Percentiles rank a stretch among this genome's conserved stretches.
Conservation (phyloP, 768 basidiomycete species). For the Leccinellum luteum region DNA sequence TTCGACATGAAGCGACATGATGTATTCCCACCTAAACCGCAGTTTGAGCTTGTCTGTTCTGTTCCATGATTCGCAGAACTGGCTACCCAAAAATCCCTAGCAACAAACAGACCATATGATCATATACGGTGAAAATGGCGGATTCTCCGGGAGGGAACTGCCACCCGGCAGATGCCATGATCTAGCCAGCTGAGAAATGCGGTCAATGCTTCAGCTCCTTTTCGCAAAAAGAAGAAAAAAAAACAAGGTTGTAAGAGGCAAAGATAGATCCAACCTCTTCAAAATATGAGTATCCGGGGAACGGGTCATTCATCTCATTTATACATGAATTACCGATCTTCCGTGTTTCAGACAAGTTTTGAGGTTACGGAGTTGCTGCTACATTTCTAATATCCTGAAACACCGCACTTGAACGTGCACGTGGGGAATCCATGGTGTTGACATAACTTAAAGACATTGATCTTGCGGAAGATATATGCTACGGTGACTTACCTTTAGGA, state of each 20-base stretch:
- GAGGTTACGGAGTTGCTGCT: neutral
- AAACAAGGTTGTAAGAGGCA: neutral
- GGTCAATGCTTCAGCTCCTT: neutral
- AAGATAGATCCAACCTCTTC: neutral
- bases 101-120: slow-evolving; percentile 6
- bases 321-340: neutral
- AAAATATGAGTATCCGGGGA: neutral
- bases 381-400: neutral
- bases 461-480: neutral
- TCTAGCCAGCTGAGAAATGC: neutral
- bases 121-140: neutral
- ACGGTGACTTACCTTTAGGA: no score
- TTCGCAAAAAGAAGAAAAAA: neutral
- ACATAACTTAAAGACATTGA: neutral
- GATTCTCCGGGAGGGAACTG: neutral
- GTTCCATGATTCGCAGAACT: neutral
- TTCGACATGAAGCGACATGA: slow-evolving; percentile 17
- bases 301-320: neutral
- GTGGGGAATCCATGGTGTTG: neutral
- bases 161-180: neutral
- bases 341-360: neutral
- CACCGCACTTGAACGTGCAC: neutral
- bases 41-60: neutral
- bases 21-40: slow-evolving; percentile 22
- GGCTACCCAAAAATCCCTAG: slow-evolving; percentile 23